phyloP scores from a whole-genome alignment of 805 yeast species.

The Metschnikowia cubensis region DNA sequence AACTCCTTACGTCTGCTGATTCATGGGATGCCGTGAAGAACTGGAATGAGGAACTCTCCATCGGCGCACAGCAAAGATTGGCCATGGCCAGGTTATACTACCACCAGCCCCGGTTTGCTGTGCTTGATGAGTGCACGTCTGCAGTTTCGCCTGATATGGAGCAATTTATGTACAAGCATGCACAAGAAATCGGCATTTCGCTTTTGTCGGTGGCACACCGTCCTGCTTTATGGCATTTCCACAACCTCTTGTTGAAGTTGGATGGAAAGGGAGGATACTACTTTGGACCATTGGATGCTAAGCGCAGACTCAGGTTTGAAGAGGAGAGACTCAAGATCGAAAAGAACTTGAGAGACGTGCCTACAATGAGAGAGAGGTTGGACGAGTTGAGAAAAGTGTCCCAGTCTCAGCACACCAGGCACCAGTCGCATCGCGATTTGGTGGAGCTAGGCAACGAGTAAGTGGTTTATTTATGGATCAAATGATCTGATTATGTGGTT shows the following conservation, averaged over 20 bases:
- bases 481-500: too few species aligned
- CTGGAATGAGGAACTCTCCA: conserved; percentile 86
- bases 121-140: conserved; percentile 92
- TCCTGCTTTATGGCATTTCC: conserved; percentile 90
- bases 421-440: conserved; percentile 27
- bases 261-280: conserved; percentile 76
- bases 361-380: conserved; percentile 62
- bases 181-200: conserved; percentile 74
- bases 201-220: conserved; percentile 89
- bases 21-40: conserved; percentile 63
- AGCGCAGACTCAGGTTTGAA: conserved; percentile 66
- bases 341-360: conserved; percentile 64
- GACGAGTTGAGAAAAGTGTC: conserved; percentile 56
- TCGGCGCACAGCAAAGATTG: conserved; percentile 88
- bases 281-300: conserved; percentile 65
- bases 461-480: background rate
- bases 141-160: conserved; percentile 91
- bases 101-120: conserved; percentile 90
- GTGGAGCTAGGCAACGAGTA: conserved; percentile 18
- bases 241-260: conserved; percentile 73
- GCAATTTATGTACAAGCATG: conserved; percentile 80
- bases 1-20: conserved; percentile 38
- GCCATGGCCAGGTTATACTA: conserved; percentile 92
- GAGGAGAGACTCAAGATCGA: conserved; percentile 73
- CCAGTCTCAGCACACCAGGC: conserved; percentile 38